Percentiles rank a stretch among this genome's conserved stretches.
Conservation (phyloP, 2,329 filamentous ascomycete genomes). For the Cladorrhinum sp. region DNA sequence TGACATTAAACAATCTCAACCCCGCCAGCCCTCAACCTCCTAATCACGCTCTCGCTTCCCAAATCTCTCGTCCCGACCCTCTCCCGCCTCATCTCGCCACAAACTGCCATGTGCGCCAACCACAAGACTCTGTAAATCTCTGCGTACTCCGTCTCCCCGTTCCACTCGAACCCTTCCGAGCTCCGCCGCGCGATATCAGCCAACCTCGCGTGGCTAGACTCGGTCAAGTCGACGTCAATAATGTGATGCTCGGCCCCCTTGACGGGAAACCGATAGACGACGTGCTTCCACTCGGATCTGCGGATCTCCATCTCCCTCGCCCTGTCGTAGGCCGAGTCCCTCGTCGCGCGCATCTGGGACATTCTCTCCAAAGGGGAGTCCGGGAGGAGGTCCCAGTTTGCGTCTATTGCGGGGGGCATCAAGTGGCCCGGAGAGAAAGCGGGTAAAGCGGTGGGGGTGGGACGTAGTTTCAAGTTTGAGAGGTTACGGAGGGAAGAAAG, state of each 20-base stretch:
- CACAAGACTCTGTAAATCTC: slow-evolving; percentile 20
- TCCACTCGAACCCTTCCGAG: slow-evolving; percentile 22
- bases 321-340: slow-evolving; percentile 25
- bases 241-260: slow-evolving; percentile 20
- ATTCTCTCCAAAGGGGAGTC: slow-evolving; percentile 20
- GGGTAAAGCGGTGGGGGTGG: background rate
- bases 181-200: slow-evolving; percentile 19
- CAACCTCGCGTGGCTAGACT: slow-evolving; percentile 21
- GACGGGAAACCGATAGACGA: slow-evolving; percentile 20
- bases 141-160: slow-evolving; percentile 22
- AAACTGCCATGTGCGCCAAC: slow-evolving; percentile 14
- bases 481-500: slow-evolving; percentile 7
- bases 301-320: slow-evolving; percentile 24
- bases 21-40: background rate
- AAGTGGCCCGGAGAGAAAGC: background rate
- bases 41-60: background rate
- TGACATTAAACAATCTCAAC: background rate
- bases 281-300: slow-evolving; percentile 23
- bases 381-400: slow-evolving; percentile 17
- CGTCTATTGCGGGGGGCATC: background rate
- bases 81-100: slow-evolving; percentile 23
- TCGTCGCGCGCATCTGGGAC: slow-evolving; percentile 22
- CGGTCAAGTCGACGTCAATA: slow-evolving; percentile 23
- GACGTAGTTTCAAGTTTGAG: background rate
- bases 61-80: slow-evolving; percentile 6